A percentile compares a stretch with the other conserved stretches of the same genome.
Conservation (phyloP, 805 yeast species). For the Naumovozyma baii region DNA sequence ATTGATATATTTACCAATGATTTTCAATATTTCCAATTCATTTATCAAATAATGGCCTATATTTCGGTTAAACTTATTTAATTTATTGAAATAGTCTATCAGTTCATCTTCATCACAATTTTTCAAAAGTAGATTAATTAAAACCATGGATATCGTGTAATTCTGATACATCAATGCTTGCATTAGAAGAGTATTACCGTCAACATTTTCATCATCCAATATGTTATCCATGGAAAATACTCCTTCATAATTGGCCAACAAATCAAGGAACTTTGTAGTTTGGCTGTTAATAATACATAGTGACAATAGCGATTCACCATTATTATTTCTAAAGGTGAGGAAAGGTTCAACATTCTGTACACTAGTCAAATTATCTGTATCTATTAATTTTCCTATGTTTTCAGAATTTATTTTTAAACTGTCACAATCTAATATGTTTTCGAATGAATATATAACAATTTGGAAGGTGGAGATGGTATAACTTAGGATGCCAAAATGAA, state of each 20-base stretch:
- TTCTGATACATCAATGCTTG: conserved; percentile 52
- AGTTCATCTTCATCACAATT: conserved; percentile 39
- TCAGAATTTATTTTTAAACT: not conserved
- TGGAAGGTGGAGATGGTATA: conserved; percentile 79
- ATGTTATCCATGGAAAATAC: conserved; percentile 60
- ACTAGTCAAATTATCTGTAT: not conserved
- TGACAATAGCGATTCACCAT: conserved; percentile 67
- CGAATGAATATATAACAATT: conserved; percentile 65
- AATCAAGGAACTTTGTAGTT: conserved; percentile 34
- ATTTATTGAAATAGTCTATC: conserved; percentile 36
- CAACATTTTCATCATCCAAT: conserved; percentile 48
- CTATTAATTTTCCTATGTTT: not conserved
- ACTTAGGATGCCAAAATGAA: conserved; percentile 52
- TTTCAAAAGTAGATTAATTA: conserved; percentile 37
- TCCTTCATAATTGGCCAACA: conserved; percentile 38
- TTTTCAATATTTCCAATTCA: conserved; percentile 39
- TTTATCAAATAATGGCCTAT: conserved; percentile 69
- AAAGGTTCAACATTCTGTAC: conserved; percentile 6
- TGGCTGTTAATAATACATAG: conserved; percentile 46
- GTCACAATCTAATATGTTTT: conserved; percentile 5
- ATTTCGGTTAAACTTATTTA: conserved; percentile 47
- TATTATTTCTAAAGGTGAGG: conserved; percentile 34
- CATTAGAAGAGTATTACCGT: conserved; percentile 48
- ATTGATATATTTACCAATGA: conserved; percentile 49
- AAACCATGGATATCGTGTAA: conserved; percentile 35